These are phyloP conservation scores for Hypomontagnella submonticulosa DNA, from an alignment of 495 filamentous ascomycete genomes.

Conservation along the genomic window DNA sequence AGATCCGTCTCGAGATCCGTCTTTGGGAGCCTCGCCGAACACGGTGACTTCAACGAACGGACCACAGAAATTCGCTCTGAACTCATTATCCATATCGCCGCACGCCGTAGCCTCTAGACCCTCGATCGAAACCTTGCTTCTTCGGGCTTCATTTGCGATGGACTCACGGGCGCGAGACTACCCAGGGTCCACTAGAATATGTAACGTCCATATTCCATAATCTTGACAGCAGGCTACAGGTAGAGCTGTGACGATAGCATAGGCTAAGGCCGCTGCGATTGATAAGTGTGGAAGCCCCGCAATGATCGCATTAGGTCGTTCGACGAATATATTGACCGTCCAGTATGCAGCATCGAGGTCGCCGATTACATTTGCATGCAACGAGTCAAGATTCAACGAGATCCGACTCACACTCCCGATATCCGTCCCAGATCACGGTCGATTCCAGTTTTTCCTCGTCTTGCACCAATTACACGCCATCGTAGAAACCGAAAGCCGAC, in stretches of 20 bases:
- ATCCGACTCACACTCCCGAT: neutral
- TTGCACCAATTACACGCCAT: conserved; percentile 10
- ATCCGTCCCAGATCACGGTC: conserved; percentile 4
- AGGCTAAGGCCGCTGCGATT: neutral
- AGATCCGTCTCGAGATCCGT: neutral
- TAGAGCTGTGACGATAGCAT: conserved; percentile 8
- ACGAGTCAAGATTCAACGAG: neutral
- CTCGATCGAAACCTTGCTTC: neutral
- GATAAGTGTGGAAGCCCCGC: conserved; percentile 11
- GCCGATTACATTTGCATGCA: conserved; percentile 33
- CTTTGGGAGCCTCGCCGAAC: conserved; percentile 12
- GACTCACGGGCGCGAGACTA: conserved; percentile 8
- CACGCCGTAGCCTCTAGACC: neutral
- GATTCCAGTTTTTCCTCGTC: conserved; percentile 5
- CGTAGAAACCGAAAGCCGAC: conserved; percentile 18
- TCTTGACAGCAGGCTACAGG: conserved; percentile 2
- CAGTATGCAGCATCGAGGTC: conserved; percentile 8
- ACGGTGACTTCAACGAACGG: conserved; percentile 6
- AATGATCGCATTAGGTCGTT: conserved; percentile 6
- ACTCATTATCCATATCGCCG: conserved; percentile 7
- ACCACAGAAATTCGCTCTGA: conserved; percentile 9
- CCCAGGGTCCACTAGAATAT: neutral
- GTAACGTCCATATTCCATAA: conserved; percentile 6
- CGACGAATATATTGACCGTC: neutral
- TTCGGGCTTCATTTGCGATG: neutral